Evolutionary conservation across 2,329 filamentous ascomycete species (phyloP), one percentile per base, ranked within the genome.

Genomic region (Cytospora piceicola): DNA sequence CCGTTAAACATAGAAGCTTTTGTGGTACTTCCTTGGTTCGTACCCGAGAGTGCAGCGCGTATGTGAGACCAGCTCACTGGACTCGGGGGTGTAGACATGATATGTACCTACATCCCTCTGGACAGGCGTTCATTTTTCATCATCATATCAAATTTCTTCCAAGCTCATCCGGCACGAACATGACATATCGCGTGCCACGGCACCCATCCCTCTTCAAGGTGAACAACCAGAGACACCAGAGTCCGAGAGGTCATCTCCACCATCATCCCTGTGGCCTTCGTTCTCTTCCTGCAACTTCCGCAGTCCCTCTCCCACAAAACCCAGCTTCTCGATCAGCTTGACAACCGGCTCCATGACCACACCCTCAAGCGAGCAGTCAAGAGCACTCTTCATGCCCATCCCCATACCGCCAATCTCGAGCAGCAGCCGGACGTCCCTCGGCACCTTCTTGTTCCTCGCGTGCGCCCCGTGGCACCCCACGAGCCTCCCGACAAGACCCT

Each of bases 191-290:
- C 15, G 6, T 17, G 30, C 9, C 6, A 54, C 12, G 8, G 4
- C 29, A 17, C 22, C 39, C 12, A 32, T 12, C 8, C 27, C n/a
- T 22, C 22, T n/a, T 53, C 62, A 64, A 36, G 54, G 42, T 22
- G 52, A 65, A 22, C 63, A 61, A 36, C 36, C 63, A 14, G 30
- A 34, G 7, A 65, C 53, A 14, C 63, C 63, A 7, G 63, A 65
- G 20, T 61, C 63, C 2, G 63, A 42, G 11, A 51, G 30, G 11
- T 42, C 46, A 11, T 55, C 49, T 1, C 29, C 46, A 15, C 24
- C 2, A 4, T 4, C 17, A 22, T 17, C n/a, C 52, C 61, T 36
- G 14, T 57, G 32, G n/a, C n/a, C 22, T 12, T 4, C 32, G 1
- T 52, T 17, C 24, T 51, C 32, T 5, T 65, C 58, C 22, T 39